Evolutionary conservation across 768 basidiomycete species (phyloP), one percentile per base, ranked within the genome.

Genomic region (Tricholoma hemisulphureum): DNA sequence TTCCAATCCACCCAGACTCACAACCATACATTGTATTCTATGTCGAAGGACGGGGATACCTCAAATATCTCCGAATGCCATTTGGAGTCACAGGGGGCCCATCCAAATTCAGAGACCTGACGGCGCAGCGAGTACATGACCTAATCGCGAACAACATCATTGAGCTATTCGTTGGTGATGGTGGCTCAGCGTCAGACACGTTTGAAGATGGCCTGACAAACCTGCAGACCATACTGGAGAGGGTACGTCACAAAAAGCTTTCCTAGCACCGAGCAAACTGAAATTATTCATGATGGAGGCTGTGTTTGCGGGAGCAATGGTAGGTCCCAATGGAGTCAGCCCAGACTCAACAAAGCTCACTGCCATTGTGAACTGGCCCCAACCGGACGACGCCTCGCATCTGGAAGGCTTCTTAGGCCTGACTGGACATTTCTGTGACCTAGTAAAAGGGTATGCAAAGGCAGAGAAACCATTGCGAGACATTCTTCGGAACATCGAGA

Each of bases 101-200:
- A 0, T n/a, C n/a, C n/a, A 63, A 61, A 4, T 79, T 77, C 56
- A 69, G 65, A 8, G 8, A 72, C 11, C 58, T 74, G 56, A 71
- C 66, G 9, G 72, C 66, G 2, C 14, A 56, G 0, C 16, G 35
- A 2, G 26, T 77, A 3, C 51, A 66, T 14, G 72, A 73, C 49
- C 24, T 74, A 2, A 21, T 75, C 0, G 61, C 54, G 5, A 52
- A 66, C 0, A 26, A 39, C 0, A 58, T 63, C 6, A 39, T 76
- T 11, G 72, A 77, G 55, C 60, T 74, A n/a, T 78, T 77, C 34
- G 75, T 80, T 0, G 75, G 80, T 51, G 75, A 81, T 57, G 71
- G 75, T 0, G 71, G 67, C 0, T 45, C 65, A 1, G 69, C 72
- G 26, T 71, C 60, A 1, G 67, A 78, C 60, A 53, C 48, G 0